phyloP scores from a whole-genome alignment of 305 asterid genomes.

The Solanum hybrid region DNA sequence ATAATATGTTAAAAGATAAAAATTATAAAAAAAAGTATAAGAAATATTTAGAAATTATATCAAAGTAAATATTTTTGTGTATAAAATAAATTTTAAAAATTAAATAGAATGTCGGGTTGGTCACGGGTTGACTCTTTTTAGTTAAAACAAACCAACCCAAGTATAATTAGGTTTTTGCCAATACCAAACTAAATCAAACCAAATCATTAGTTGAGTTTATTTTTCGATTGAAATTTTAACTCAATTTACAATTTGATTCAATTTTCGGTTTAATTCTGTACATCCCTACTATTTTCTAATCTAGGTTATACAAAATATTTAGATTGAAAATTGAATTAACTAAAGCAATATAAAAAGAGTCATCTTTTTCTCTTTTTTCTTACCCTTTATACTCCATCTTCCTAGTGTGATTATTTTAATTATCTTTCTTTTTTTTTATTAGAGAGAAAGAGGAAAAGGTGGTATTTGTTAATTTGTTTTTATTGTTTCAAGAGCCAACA shows the following conservation, averaged over 20 bases:
- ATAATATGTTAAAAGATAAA: not conserved
- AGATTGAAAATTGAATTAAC: not conserved
- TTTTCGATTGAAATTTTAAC: too few relatives aligned
- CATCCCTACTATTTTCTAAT: not conserved
- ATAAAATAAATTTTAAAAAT: too few relatives aligned
- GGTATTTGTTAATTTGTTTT: not conserved
- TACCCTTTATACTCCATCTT: not conserved
- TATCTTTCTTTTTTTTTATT: not conserved
- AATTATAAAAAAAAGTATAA: too few relatives aligned
- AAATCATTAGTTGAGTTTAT: too few relatives aligned
- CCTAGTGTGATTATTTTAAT: not conserved
- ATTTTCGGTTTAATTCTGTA: too few relatives aligned
- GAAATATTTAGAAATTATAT: too few relatives aligned
- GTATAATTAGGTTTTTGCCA: too few relatives aligned
- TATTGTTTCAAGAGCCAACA: not conserved
- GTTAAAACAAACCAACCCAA: not conserved
- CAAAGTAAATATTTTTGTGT: too few relatives aligned
- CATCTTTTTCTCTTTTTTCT: not conserved
- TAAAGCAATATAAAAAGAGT: not conserved
- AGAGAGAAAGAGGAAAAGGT: not conserved
- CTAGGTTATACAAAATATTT: not conserved
- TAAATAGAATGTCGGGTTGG: not conserved
- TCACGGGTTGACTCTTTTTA: not conserved
- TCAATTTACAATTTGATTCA: not conserved
- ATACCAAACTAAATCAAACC: too few relatives aligned